Base-by-base conservation (phyloP, 768 basidiomycete genomes). In the Xerocomellus dryophilus region DNA sequence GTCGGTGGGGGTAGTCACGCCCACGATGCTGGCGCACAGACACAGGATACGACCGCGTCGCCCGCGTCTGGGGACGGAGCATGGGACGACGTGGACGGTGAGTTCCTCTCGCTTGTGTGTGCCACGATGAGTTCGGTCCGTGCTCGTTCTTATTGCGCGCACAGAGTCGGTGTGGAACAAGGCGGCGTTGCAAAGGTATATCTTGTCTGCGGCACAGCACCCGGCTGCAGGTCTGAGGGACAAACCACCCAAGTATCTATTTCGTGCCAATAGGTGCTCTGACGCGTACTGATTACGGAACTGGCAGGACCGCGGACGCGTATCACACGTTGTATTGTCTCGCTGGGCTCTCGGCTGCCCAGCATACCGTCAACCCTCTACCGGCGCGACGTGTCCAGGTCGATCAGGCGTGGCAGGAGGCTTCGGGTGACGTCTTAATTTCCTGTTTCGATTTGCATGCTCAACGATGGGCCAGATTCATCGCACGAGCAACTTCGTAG, bases 301-400 rank as follows among this genome's bases (percentile, higher is more conserved):
- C 31, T 23, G 15, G 17, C 59, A 95, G 93, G 71, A 71, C 72
- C n/a, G 75, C 94, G n/a, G 97, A 99, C 66, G 80, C 91, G 36
- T 99, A 99, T 67, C 97, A 99, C 65, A 97, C 96, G 0, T 73
- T 91, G 34, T 98, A 96, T 70, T 95, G 92, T 65, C 81, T 98
- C 3, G 81, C 93, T 5, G 97, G 97, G 12, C 78, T 97, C 17
- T 92, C 96, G 0, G 76, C 83, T 0, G 90, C 96, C 0, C 97
- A 98, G 65, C 93, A 98, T 59, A 81, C 76, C 39, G 78, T 94
- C 1, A 72, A 69, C 35, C 80, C 80, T 1, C 81, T 84, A 0
- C 59, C 69, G 0, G 48, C 67, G 3, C 66, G 75, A 29, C 69
- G 67, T 7, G 62, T 65, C 5, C 66, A 69, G 40, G 58, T 84